Percentiles rank a stretch among this genome's conserved stretches.
phyloP scores from a whole-genome alignment of 139 green algal genomes.

The Coelastrella sp. region DNA sequence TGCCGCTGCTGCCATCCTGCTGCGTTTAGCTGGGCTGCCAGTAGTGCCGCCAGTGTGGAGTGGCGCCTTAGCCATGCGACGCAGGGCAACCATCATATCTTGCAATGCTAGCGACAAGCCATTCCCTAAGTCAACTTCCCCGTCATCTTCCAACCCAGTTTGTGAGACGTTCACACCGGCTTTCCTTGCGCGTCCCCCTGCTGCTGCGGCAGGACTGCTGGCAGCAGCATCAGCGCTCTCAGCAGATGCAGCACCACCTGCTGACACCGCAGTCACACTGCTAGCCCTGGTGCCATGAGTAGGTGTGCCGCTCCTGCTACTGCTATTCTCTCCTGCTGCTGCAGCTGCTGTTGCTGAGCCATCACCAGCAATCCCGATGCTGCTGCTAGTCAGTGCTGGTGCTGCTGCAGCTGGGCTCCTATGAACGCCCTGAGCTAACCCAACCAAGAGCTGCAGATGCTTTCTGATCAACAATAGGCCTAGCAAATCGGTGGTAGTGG shows the following conservation, averaged over 20 bases:
- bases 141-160: background rate
- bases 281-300: background rate
- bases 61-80: conserved; percentile 29
- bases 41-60: background rate
- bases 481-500: conserved; percentile 59
- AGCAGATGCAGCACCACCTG: background rate
- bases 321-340: background rate
- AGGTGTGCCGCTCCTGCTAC: background rate
- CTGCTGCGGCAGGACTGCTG: conserved; percentile 24
- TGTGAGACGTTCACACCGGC: background rate
- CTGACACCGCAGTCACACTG: background rate
- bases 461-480: conserved; percentile 55
- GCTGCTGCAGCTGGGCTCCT: background rate
- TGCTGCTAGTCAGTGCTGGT: background rate
- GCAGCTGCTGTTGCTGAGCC: background rate
- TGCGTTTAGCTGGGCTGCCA: background rate
- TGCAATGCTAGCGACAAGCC: conserved; percentile 17
- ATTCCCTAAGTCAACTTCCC: background rate
- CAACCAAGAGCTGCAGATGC: conserved; percentile 56
- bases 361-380: background rate
- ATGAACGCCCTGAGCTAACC: conserved; percentile 1
- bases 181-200: background rate
- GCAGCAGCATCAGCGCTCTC: background rate
- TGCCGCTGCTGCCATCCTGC: background rate
- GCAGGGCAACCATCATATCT: conserved; percentile 8